Evolutionary conservation across 2,329 filamentous ascomycete genomes (phyloP).

Genomic region (Diaporthe sp.): DNA sequence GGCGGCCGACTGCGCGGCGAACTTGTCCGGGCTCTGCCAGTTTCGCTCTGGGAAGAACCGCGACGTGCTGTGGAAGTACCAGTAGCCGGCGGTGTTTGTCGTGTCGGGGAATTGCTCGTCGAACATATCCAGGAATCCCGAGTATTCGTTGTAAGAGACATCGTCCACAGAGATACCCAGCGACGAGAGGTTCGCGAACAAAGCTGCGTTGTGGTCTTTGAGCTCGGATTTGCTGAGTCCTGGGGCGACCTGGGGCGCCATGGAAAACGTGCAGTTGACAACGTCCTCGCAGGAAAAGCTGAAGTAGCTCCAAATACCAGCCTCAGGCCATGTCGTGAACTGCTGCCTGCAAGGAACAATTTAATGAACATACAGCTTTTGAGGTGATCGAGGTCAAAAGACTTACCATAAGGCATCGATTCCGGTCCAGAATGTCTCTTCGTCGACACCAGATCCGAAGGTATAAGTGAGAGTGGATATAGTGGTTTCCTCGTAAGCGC

Average conservation of each 20-base stretch:
- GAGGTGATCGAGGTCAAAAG: fast-evolving
- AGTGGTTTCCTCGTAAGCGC: slow-evolving; percentile 44
- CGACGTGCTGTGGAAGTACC: slow-evolving; percentile 44
- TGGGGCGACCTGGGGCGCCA: slow-evolving; percentile 39
- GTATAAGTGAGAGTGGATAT: slow-evolving; percentile 45
- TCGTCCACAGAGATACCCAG: slow-evolving; percentile 48
- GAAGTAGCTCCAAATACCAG: slow-evolving; percentile 21
- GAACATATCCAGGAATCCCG: slow-evolving; percentile 49
- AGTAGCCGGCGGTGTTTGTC: slow-evolving; percentile 55
- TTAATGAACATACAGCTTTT: background rate
- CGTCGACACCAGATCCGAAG: slow-evolving; percentile 59
- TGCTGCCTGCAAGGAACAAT: background rate
- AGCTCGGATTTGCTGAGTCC: slow-evolving; percentile 29
- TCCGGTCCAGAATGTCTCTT: slow-evolving; percentile 55
- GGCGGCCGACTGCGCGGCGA: slow-evolving; percentile 50
- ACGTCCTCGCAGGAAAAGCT: background rate
- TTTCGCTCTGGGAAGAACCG: slow-evolving; percentile 53
- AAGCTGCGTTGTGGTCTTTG: slow-evolving; percentile 26
- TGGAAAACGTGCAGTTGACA: slow-evolving; percentile 31
- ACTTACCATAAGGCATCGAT: slow-evolving; percentile 40
- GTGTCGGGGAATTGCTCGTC: slow-evolving; percentile 46
- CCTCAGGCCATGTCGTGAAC: slow-evolving; percentile 37
- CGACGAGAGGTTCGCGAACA: slow-evolving; percentile 61
- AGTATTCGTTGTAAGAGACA: slow-evolving; percentile 44
- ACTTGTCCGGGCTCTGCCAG: slow-evolving; percentile 46